Evolutionary conservation across 306 rosid genomes (phyloP).

Genomic region (Alnus rubra): DNA sequence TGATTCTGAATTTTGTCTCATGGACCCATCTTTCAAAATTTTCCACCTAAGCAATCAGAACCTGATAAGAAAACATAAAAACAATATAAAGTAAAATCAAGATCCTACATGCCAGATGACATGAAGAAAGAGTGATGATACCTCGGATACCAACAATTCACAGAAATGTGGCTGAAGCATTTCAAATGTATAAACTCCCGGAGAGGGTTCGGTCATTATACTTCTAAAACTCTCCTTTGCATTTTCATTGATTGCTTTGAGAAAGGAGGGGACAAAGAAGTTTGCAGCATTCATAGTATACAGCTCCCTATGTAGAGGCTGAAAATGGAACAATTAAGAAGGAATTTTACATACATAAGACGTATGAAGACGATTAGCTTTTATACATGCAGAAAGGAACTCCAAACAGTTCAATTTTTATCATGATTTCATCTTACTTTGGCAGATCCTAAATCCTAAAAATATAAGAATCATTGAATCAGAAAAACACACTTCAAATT

Average conservation of each 20-base stretch:
- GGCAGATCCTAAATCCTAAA: conserved; percentile 15
- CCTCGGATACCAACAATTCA: conserved; percentile 82
- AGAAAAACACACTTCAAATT: conserved; percentile 13
- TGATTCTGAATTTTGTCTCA: conserved; percentile 69
- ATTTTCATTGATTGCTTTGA: conserved; percentile 67
- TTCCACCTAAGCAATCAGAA: conserved; percentile 81
- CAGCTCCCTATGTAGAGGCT: conserved; percentile 76
- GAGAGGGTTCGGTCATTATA: conserved; percentile 54
- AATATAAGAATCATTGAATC: background rate
- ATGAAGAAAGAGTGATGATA: conserved; percentile 41
- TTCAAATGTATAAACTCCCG: conserved; percentile 77
- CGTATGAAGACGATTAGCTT: background rate
- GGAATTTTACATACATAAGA: conserved; percentile 24
- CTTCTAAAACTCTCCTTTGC: conserved; percentile 71
- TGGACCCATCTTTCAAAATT: conserved; percentile 89
- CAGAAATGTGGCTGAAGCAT: conserved; percentile 88
- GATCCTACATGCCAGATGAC: conserved; percentile 21
- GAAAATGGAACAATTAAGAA: conserved; percentile 29
- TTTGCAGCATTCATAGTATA: conserved; percentile 61
- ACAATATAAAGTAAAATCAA: conserved; percentile 22
- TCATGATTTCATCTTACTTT: conserved; percentile 10
- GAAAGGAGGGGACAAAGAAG: conserved; percentile 88
- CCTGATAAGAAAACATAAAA: conserved; percentile 54
- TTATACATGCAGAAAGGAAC: conserved; percentile 27
- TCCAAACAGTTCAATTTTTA: conserved; percentile 7